Evolutionary conservation across 2,329 filamentous ascomycete species (phyloP), one percentile per base, ranked within the genome.

Genomic region (Tricladium varicosporioides): DNA sequence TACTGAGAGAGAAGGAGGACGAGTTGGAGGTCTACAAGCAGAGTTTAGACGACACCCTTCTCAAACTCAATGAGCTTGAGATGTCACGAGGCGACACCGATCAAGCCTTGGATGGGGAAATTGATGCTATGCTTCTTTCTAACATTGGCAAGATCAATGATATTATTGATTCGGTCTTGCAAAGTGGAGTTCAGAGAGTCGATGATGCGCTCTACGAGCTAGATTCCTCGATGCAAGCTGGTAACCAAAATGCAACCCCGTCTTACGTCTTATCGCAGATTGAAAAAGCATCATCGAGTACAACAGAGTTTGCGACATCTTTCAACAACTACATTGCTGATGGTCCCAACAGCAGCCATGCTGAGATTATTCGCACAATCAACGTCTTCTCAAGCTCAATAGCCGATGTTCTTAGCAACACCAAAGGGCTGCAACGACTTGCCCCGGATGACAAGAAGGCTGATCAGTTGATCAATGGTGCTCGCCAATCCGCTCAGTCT

Each of bases 271-370:
- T 99, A 51, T 97, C 93, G 1, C 93, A 97, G 72, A 92, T 97
- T 57, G 94, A 99, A 72, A 99, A 97, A 78, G 92, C 94, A 0
- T 94, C 92, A 7, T 86, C 92, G 9, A 96, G 87, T 63, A 91
- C 94, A 11, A 97, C 95, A 74, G 94, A 99, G 71, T 99, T 99
- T 74, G 94, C 93, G 1, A 97, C 93, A 0, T 88, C 94, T 0
- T 99, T 97, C 80, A 99, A 97, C 78, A 96, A 96, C 74, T 97
- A 95, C 73, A 95, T 99, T 67, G 94, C 93, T 7, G 94, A 99
- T 70, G 94, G 94, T 0, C 92, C 93, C 5, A 96, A 92, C 72
- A 91, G 90, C 70, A 87, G 86, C 9, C 91, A 97, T 69, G 84
- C 89, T 1, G 92, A 96, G 58, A 88, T 99, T 60, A 97, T 97